These are phyloP conservation scores for Nectriaceae sp. DNA, from an alignment of 2,329 filamentous ascomycete species.

Conservation along the genomic window DNA sequence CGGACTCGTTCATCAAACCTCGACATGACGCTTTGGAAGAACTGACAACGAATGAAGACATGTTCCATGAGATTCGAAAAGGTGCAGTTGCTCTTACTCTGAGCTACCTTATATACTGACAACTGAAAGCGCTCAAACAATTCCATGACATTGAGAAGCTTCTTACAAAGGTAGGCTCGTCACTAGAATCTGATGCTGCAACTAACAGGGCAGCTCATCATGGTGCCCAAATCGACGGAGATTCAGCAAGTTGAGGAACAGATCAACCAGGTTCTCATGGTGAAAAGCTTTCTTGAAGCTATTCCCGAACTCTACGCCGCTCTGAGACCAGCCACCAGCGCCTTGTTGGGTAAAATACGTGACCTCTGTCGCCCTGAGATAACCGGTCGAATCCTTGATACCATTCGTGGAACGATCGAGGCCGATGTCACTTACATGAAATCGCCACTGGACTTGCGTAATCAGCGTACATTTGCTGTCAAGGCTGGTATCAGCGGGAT, in stretches of 20 bases:
- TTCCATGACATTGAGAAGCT: constrained; percentile 81
- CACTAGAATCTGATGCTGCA: not conserved
- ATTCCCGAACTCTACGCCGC: constrained; percentile 69
- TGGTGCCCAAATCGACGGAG: constrained; percentile 67
- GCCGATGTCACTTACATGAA: constrained; percentile 78
- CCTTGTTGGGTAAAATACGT: constrained; percentile 67
- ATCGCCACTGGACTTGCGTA: constrained; percentile 80
- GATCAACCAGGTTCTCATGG: constrained; percentile 82
- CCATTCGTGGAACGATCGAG: constrained; percentile 75
- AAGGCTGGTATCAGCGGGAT: constrained; percentile 83
- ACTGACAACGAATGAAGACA: constrained; percentile 76
- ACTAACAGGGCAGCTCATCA: constrained; percentile 57
- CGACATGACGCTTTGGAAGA: constrained; percentile 86
- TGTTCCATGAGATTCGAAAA: constrained; percentile 76
- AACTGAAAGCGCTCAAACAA: constrained; percentile 16
- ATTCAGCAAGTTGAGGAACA: constrained; percentile 75
- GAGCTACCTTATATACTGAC: constrained; percentile 14
- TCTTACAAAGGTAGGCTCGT: constrained; percentile 63
- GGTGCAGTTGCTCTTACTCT: constrained; percentile 42
- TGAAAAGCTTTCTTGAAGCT: constrained; percentile 77
- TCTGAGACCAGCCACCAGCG: constrained; percentile 63
- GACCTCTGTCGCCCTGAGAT: constrained; percentile 68
- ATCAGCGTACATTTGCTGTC: constrained; percentile 88
- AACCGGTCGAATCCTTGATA: constrained; percentile 58
- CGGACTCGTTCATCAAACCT: constrained; percentile 64